Base-by-base conservation (phyloP, 805 yeast species). In the Lipomyces sp. region DNA sequence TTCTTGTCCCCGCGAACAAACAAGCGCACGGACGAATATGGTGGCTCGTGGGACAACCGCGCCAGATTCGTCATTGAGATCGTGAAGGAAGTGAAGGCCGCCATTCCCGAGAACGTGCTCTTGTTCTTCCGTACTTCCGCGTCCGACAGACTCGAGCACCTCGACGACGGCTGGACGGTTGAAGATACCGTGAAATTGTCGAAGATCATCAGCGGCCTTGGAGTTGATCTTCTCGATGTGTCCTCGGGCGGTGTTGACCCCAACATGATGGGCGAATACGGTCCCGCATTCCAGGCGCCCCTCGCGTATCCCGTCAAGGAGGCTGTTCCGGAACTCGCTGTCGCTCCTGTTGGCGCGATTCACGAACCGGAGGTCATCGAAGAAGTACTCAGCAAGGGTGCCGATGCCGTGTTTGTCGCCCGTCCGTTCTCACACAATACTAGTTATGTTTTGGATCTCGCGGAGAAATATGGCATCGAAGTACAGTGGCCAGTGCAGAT, bases 41-140 rank as follows among this genome's bases (percentile, higher is more conserved):
- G 86, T 40, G 86, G 86, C 4, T 68, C 76, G 1, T 69, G 80
- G 46, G 84, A 80, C 60, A 80, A 80, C 65, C 73, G 86, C 56
- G 69, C 70, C 8, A 67, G 81, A 39, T 70, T 82, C 45, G 57
- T 74, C 8, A 57, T 75, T 28, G 83, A 82, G 57, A 61, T 76
- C 18, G 64, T 79, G 45, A 76, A 72, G 39, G 73, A 70, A n/a
- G 61, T 79, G 34, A 68, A 71, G 53, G 50, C 66, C 1, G 71
- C 62, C 33, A 66, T 74, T 29, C 73, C 74, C 1, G 65, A 65
- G n/a, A 69, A 68, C 21, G 68, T 69, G 37, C 80, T 83, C 2
- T 49, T 80, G 8, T 76, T 77, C 42, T 63, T 76, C 37, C 69
- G 83, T 57, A 58, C 77, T 24, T 74, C 78, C 18, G 80, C 73